Evolutionary conservation across 2,329 filamentous ascomycete species (phyloP).

Genomic region (Acrodontium crateriforme): DNA sequence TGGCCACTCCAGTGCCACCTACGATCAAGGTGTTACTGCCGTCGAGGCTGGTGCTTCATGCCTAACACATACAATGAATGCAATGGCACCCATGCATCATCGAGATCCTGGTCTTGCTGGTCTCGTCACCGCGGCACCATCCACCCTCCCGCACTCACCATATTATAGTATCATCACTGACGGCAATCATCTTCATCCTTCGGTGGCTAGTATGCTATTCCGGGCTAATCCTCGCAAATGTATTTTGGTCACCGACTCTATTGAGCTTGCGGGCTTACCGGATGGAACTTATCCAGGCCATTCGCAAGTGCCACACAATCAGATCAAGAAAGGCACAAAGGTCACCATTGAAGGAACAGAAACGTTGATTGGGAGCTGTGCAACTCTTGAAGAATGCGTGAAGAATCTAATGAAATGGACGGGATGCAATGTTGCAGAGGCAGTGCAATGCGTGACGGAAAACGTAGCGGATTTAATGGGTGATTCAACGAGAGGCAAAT

Average conservation of each 20-base stretch:
- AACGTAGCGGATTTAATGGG: conserved; percentile 39
- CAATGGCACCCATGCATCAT: conserved; percentile 38
- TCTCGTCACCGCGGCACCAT: conserved; percentile 18
- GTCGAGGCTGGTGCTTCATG: conserved; percentile 36
- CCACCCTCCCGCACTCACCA: conserved; percentile 19
- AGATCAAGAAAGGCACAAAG: conserved; percentile 35
- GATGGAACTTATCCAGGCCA: conserved; percentile 38
- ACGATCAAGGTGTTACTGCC: conserved; percentile 31
- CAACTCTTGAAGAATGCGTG: conserved; percentile 37
- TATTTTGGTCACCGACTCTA: conserved; percentile 41
- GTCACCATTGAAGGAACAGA: conserved; percentile 40
- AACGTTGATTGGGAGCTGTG: conserved; percentile 41
- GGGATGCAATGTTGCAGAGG: conserved; percentile 34
- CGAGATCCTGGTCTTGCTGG: conserved; percentile 39
- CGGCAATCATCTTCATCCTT: conserved; percentile 40
- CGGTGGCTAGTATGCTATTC: conserved; percentile 35
- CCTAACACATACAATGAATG: conserved; percentile 42
- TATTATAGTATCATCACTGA: conserved; percentile 42
- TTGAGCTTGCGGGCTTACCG: conserved; percentile 39
- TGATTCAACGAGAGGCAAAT: conserved; percentile 28
- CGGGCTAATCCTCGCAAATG: conserved; percentile 32
- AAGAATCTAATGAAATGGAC: conserved; percentile 34
- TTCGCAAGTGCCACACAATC: conserved; percentile 36
- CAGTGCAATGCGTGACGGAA: conserved; percentile 36
- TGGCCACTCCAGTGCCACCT: conserved; percentile 38